Percentiles rank a stretch among this genome's conserved stretches.
Evolutionary conservation across 2,329 filamentous ascomycete species (phyloP).

Genomic region (Epichloe gansuensis): DNA sequence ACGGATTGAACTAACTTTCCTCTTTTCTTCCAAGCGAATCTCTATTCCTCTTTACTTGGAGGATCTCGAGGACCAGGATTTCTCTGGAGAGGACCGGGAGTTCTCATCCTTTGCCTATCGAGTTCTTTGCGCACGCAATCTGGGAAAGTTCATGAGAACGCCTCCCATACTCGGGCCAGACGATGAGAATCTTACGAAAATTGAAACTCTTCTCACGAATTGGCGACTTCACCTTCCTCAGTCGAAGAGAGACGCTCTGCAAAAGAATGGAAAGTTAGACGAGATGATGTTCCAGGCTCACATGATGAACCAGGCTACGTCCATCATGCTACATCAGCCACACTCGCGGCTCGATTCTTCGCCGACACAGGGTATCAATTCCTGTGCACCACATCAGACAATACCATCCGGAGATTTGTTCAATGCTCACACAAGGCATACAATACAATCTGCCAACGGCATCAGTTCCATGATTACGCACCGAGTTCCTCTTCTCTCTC

Average conservation of each 20-base stretch:
- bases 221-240: conserved; percentile 71
- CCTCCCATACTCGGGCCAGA: conserved; percentile 38
- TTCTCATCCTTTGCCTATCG: conserved; percentile 83
- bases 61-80: conserved; percentile 66
- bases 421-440: conserved; percentile 65
- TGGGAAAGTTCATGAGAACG: conserved; percentile 59
- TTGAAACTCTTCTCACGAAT: conserved; percentile 47
- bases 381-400: conserved; percentile 49
- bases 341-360: conserved; percentile 60
- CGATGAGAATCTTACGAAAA: conserved; percentile 37
- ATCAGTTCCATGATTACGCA: conserved; percentile 65
- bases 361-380: conserved; percentile 44
- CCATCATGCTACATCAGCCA: conserved; percentile 68
- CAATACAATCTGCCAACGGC: conserved; percentile 63
- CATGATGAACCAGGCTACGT: conserved; percentile 56
- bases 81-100: conserved; percentile 52
- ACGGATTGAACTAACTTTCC: conserved; percentile 2
- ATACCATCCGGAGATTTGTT: conserved; percentile 37
- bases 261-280: conserved; percentile 59
- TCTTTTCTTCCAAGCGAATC: conserved; percentile 34
- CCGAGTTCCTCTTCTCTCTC: conserved; percentile 55
- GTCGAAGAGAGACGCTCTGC: conserved; percentile 56
- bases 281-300: conserved; percentile 88
- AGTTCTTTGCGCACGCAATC: conserved; percentile 65
- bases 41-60: conserved; percentile 49